Base-by-base conservation (phyloP, 2,329 filamentous ascomycete species). In the Calcarisporium arbuscula region DNA sequence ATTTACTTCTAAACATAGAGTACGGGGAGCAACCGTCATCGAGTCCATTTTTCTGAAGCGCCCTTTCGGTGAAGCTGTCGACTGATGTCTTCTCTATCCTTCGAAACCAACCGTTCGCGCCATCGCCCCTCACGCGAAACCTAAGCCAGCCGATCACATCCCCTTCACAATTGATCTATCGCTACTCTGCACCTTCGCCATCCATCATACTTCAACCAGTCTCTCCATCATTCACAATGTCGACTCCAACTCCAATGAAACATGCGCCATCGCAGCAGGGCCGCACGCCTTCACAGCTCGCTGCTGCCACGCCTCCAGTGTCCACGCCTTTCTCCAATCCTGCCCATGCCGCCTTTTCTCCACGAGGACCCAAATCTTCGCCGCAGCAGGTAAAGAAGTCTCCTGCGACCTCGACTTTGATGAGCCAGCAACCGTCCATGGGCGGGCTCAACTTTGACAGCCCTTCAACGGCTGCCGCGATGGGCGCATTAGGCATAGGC, bases 301-400 rank as follows among this genome's bases (percentile, higher is more conserved):
- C 70, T 3, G 72, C 62, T 5, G 74, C 72, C 4, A 81, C 77
- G 6, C 78, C 78, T 11, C 76, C 77, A n/a, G 77, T 78, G 17
- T 80, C 77, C 22, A 82, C 77, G 2, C 77, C 77, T 11, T 81
- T 81, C 57, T 80, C 75, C 38, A 70, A 74, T 23, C 63, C 69
- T 28, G 66, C 67, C 2, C 67, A 72, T 33, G 65, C 68, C n/a
- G 74, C 68, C 22, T 75, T 80, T 50, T 79, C 77, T 3, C 77
- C 77, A 5, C 65, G 61, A 19, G 74, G 67, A 20, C 70, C 64
- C 8, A 65, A 68, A 32, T 78, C 75, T 8, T 82, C 78, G 34
- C 78, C 78, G 5, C 76, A 81, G 53, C 73, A 78, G 36, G 62
- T 80, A 26, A 78, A 76, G 60, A 77, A 77, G 49, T 80, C 76